A percentile compares a stretch with the other conserved stretches of the same genome.
phyloP scores from a whole-genome alignment of 2,329 filamentous ascomycete species.

The Arthroderma uncinatum region DNA sequence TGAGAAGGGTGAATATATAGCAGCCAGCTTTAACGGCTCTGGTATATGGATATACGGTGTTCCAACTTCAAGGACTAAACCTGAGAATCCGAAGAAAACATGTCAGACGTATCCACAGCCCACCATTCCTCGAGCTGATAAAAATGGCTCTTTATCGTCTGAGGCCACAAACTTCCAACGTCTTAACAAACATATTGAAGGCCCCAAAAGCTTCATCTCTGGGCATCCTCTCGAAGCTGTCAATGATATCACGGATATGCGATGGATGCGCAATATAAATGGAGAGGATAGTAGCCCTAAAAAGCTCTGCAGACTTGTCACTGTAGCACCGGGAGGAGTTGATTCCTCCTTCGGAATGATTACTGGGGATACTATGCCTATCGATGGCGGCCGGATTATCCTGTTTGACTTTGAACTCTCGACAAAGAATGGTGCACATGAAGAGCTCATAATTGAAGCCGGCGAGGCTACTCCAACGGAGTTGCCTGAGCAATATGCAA shows the following conservation, averaged over 20 bases:
- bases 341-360: slow-evolving; percentile 43
- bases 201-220: slow-evolving; percentile 57
- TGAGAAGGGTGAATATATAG: slow-evolving; percentile 59
- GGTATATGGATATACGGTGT: slow-evolving; percentile 72
- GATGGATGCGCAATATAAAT: slow-evolving; percentile 55
- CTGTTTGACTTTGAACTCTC: slow-evolving; percentile 64
- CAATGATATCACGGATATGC: slow-evolving; percentile 53
- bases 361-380: slow-evolving; percentile 62
- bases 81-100: neutral
- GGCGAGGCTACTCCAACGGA: slow-evolving; percentile 58
- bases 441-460: slow-evolving; percentile 59
- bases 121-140: slow-evolving; percentile 14
- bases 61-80: slow-evolving; percentile 45
- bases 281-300: slow-evolving; percentile 6
- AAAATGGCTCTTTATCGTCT: slow-evolving; percentile 17
- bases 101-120: neutral
- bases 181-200: slow-evolving; percentile 26
- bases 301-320: slow-evolving; percentile 44
- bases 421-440: slow-evolving; percentile 43
- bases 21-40: slow-evolving; percentile 59
- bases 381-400: slow-evolving; percentile 65
- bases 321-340: slow-evolving; percentile 59
- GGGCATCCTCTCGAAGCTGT: slow-evolving; percentile 56
- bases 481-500: slow-evolving; percentile 61
- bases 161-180: slow-evolving; percentile 18